Percentiles rank a stretch among this genome's conserved stretches.
Evolutionary conservation across 768 basidiomycete species (phyloP).

Genomic region (Strobilomyces confusus): DNA sequence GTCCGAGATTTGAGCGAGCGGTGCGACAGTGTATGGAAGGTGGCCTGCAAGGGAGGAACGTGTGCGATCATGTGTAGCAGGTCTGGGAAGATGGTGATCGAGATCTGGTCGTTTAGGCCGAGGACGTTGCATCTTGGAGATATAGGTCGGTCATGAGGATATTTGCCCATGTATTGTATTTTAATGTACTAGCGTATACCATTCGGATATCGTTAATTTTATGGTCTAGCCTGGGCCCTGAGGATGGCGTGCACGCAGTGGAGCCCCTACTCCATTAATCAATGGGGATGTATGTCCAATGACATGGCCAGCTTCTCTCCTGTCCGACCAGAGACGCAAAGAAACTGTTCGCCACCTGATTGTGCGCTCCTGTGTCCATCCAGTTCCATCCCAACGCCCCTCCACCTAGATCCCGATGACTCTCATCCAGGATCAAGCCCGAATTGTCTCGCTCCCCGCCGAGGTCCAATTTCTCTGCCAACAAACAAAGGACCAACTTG

Average conservation of each 20-base stretch:
- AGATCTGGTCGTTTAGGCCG: conserved; percentile 78
- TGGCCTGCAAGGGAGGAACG: conserved; percentile 65
- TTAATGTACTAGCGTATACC: conserved; percentile 2
- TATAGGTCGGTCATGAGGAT: conserved; percentile 4
- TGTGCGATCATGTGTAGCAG: conserved; percentile 81
- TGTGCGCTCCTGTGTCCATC: conserved; percentile 9
- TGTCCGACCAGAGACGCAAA: conserved; percentile 11
- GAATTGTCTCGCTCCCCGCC: not conserved
- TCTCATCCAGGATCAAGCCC: not conserved
- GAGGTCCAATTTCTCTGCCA: conserved; percentile 11
- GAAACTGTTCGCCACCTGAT: conserved; percentile 6
- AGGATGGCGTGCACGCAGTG: no score
- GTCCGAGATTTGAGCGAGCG: conserved; percentile 75
- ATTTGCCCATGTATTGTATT: conserved; percentile 12
- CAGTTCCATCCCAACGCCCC: conserved; percentile 25
- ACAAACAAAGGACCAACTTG: conserved; percentile 4
- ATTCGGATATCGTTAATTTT: not conserved
- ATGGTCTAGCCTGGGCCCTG: no score
- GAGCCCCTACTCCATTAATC: not conserved
- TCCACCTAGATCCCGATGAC: conserved; percentile 15
- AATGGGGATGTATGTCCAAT: conserved; percentile 14
- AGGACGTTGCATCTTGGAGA: conserved; percentile 17
- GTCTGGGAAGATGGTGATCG: conserved; percentile 78
- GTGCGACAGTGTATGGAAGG: conserved; percentile 86
- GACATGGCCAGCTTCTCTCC: conserved; percentile 1